Evolutionary conservation across 169 alveolate species (phyloP).

Genomic region (Blepharisma undulans): DNA sequence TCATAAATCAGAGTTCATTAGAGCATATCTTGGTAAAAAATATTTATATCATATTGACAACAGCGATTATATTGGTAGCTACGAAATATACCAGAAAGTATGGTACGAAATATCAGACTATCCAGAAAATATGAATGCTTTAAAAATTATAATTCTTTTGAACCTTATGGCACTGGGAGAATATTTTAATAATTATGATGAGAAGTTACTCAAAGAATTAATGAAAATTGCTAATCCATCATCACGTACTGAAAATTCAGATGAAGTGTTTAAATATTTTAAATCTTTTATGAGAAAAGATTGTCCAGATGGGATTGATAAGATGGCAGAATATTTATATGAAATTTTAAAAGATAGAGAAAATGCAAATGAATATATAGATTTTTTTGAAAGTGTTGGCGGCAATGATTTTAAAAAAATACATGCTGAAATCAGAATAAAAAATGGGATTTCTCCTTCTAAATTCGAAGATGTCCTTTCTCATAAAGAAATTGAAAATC

Average conservation of each 20-base stretch:
- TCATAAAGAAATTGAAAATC: conserved; percentile 3
- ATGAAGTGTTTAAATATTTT: too few species aligned
- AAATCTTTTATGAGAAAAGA: neutral
- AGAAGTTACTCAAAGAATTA: neutral
- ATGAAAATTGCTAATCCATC: too few species aligned
- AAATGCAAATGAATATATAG: conserved; percentile 30
- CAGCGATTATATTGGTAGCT: neutral
- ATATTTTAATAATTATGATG: neutral
- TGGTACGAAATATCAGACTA: neutral
- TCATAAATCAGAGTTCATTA: neutral
- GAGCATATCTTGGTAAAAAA: conserved; percentile 29
- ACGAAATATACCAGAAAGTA: neutral
- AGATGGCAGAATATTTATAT: neutral
- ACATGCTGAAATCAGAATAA: neutral
- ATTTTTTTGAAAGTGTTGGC: conserved; percentile 30
- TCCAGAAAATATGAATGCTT: neutral
- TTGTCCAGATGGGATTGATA: neutral
- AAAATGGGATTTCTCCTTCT: neutral
- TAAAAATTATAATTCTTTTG: neutral
- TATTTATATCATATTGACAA: conserved; percentile 15
- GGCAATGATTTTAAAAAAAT: conserved; percentile 29
- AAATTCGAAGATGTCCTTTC: neutral
- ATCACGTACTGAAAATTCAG: neutral
- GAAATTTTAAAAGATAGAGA: neutral
- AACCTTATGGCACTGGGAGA: neutral